These are phyloP conservation scores for Musa troglodytarum DNA, from an alignment of 176 grass and related monocot genomes.

Conservation along the genomic window DNA sequence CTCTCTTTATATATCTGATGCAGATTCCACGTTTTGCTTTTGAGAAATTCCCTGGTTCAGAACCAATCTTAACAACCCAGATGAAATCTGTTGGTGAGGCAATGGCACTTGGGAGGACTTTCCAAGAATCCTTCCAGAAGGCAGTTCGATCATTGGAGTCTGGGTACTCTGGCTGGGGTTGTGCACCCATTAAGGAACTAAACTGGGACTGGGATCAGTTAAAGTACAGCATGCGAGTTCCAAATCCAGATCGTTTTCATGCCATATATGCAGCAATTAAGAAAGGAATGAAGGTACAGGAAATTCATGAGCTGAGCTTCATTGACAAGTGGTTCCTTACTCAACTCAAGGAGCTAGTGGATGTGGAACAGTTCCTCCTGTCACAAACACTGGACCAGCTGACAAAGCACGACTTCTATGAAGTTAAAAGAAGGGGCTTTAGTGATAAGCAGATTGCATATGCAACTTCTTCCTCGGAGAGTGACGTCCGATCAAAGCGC, in stretches of 20 bases:
- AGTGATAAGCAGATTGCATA: constrained; percentile 91
- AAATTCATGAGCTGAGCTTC: constrained; percentile 76
- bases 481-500: constrained; percentile 64
- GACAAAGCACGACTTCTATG: constrained; percentile 75
- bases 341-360: constrained; percentile 75
- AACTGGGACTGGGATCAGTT: constrained; percentile 91
- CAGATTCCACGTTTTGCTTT: constrained; percentile 99
- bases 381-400: constrained; percentile 44
- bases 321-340: constrained; percentile 95
- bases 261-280: constrained; percentile 85
- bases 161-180: constrained; percentile 92
- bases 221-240: constrained; percentile 79
- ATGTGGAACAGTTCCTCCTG: constrained; percentile 61
- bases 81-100: constrained; percentile 99
- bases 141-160: constrained; percentile 86
- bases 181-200: constrained; percentile 85
- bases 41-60: constrained; percentile 96
- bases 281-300: constrained; percentile 88
- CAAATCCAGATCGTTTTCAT: constrained; percentile 93
- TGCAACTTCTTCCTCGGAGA: constrained; percentile 66
- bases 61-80: constrained; percentile 89
- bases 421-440: constrained; percentile 89
- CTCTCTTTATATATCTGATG: constrained; percentile 27
- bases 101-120: constrained; percentile 88
- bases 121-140: constrained; percentile 98